Evolutionary conservation across 345 rosid genomes (phyloP).

Genomic region (Hypericum androsaemum): DNA sequence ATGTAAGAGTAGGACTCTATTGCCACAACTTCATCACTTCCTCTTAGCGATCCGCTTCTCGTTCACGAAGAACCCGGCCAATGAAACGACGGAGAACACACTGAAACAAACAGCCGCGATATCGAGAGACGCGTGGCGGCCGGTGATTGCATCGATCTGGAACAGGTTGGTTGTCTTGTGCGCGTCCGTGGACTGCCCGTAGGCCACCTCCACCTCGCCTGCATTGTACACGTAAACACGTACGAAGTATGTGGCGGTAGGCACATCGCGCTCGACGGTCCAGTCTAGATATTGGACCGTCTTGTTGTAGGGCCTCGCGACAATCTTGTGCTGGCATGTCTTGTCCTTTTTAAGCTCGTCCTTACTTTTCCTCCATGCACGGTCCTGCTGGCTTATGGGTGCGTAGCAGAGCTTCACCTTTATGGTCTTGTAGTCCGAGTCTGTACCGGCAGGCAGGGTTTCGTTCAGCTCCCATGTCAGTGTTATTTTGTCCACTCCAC

Average conservation of each 20-base stretch:
- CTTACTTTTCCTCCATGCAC: conserved; percentile 31
- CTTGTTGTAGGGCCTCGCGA: conserved; percentile 13
- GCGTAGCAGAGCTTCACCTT: conserved; percentile 32
- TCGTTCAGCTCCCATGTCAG: conserved; percentile 49
- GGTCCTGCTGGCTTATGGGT: conserved; percentile 23
- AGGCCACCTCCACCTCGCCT: conserved; percentile 16
- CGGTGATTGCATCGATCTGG: conserved; percentile 25
- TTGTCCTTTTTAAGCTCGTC: conserved; percentile 27
- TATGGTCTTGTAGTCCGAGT: conserved; percentile 9
- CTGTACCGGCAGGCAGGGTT: conserved; percentile 15
- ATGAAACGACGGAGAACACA: conserved; percentile 1
- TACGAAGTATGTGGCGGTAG: conserved; percentile 27
- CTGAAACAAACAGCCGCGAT: conserved; percentile 28
- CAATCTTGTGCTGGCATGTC: conserved; percentile 30
- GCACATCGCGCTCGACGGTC: conserved; percentile 22
- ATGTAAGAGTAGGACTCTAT: too few species aligned
- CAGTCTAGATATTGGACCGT: conserved; percentile 11
- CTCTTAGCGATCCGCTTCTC: too few species aligned
- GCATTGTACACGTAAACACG: conserved; percentile 24
- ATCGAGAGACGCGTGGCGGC: conserved; percentile 26
- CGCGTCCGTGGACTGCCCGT: conserved; percentile 27
- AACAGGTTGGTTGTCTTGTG: conserved; percentile 13
- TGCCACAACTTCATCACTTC: too few species aligned
- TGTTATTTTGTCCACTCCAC: conserved; percentile 41
- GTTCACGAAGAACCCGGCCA: too few species aligned